Evolutionary conservation across 169 alveolate genomes (phyloP).

Genomic region (Miamiensis avidus): DNA sequence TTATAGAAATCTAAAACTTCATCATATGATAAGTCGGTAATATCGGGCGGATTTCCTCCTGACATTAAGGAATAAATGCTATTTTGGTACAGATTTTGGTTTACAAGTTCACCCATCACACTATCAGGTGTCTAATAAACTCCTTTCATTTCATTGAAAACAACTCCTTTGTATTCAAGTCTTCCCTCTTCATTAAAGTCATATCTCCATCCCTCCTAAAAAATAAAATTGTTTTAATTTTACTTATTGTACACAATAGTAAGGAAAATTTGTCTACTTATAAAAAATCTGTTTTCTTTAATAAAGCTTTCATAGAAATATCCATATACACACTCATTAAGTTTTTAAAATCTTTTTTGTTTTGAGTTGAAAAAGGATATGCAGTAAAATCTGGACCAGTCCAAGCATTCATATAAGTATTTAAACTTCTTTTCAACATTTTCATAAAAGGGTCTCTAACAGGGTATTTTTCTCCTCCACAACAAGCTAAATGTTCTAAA

Average conservation of each 20-base stretch:
- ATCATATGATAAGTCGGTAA: conserved; percentile 60
- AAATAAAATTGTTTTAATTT: neutral
- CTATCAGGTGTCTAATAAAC: conserved; percentile 58
- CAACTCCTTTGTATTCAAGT: conserved; percentile 71
- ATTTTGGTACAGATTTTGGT: conserved; percentile 32
- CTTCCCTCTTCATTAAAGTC: conserved; percentile 57
- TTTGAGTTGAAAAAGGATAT: conserved; percentile 72
- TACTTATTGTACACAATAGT: too few relatives aligned
- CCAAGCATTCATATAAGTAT: conserved; percentile 83
- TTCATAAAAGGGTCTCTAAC: conserved; percentile 79
- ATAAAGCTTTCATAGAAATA: conserved; percentile 60
- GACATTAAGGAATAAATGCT: conserved; percentile 55
- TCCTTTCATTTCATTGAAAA: conserved; percentile 83
- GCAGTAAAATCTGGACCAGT: conserved; percentile 80
- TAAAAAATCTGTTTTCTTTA: conserved; percentile 57
- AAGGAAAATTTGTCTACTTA: conserved; percentile 5
- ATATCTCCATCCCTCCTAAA: conserved; percentile 68
- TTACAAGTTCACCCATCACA: conserved; percentile 35
- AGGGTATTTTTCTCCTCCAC: conserved; percentile 77
- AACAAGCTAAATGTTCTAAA: conserved; percentile 70
- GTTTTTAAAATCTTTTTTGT: conserved; percentile 70
- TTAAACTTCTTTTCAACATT: conserved; percentile 71
- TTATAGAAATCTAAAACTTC: conserved; percentile 58
- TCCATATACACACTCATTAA: conserved; percentile 61
- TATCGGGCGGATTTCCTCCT: conserved; percentile 78